phyloP scores from a whole-genome alignment of 2,329 filamentous ascomycete species.

The Diaporthe ampelina region DNA sequence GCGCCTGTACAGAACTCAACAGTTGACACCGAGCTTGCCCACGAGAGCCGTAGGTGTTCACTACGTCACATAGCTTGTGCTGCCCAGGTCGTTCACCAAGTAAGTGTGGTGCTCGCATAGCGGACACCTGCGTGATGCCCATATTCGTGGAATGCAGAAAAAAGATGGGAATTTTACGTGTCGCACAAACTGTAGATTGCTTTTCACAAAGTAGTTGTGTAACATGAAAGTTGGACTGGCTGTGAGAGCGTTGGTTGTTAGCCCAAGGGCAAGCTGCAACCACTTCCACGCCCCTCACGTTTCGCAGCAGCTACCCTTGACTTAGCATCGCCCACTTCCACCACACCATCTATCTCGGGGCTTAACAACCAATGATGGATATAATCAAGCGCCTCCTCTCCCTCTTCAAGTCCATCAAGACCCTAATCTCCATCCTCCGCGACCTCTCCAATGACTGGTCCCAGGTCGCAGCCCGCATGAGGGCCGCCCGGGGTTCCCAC shows the following conservation, averaged over 20 bases:
- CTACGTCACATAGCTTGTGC: too few species aligned
- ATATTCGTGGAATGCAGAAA: too few species aligned
- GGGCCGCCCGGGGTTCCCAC: slow-evolving; percentile 56
- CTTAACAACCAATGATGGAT: slow-evolving; percentile 1
- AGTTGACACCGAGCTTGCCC: too few species aligned
- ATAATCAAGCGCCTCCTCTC: slow-evolving; percentile 11
- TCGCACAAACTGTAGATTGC: not conserved
- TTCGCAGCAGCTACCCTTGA: not conserved
- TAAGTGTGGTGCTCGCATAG: too few species aligned
- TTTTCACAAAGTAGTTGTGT: not conserved
- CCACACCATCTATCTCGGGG: not conserved
- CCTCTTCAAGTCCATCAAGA: slow-evolving; percentile 32
- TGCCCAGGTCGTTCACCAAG: too few species aligned
- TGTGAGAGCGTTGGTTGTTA: not conserved
- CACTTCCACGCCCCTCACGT: not conserved
- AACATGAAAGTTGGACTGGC: not conserved
- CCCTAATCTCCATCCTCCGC: slow-evolving; percentile 35
- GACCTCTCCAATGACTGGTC: slow-evolving; percentile 37
- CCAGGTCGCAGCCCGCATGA: slow-evolving; percentile 18
- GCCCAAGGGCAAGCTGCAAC: not conserved
- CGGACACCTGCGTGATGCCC: too few species aligned
- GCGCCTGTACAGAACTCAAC: too few species aligned
- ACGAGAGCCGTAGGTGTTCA: too few species aligned
- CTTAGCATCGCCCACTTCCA: not conserved
- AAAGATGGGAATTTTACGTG: too few species aligned